Evolutionary conservation across 129 eudicot species (phyloP).

Genomic region (Erigeron canadensis): DNA sequence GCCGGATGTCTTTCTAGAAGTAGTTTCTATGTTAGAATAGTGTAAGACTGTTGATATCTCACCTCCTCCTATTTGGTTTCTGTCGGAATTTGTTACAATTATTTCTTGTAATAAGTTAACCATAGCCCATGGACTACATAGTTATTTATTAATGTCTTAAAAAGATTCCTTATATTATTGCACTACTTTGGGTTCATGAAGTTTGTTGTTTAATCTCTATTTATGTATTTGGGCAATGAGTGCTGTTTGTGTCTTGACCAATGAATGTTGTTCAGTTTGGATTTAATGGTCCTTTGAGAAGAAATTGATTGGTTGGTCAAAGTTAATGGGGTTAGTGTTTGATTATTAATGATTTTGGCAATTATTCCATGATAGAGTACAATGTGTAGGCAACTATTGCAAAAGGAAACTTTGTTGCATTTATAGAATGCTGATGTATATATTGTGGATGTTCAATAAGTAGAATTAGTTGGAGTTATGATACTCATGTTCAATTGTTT

Average conservation of each 20-base stretch:
- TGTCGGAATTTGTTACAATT: no score
- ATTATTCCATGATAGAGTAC: no score
- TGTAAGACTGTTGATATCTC: no score
- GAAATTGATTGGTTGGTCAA: conserved; percentile 19
- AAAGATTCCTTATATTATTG: conserved; percentile 13
- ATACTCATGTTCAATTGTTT: not conserved
- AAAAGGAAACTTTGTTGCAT: no score
- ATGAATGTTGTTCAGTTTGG: not conserved
- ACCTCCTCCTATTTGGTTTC: no score
- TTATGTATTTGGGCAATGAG: conserved; percentile 11
- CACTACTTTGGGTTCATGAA: conserved; percentile 5
- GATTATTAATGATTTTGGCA: no score
- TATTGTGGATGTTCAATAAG: not conserved
- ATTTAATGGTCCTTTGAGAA: not conserved
- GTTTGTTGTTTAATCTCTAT: not conserved
- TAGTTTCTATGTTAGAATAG: no score
- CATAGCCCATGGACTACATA: no score
- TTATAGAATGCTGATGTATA: not conserved
- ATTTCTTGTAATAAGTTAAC: no score
- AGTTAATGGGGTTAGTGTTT: conserved; percentile 4
- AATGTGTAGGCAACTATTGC: no score
- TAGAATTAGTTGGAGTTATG: not conserved
- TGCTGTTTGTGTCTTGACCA: conserved; percentile 7
- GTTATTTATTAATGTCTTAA: no score
- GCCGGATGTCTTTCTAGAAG: no score